A percentile compares a stretch with the other conserved stretches of the same genome.
These are phyloP conservation scores for Pseudogymnoascus sp. DNA, from an alignment of 2,329 filamentous ascomycete genomes.

Conservation along the genomic window DNA sequence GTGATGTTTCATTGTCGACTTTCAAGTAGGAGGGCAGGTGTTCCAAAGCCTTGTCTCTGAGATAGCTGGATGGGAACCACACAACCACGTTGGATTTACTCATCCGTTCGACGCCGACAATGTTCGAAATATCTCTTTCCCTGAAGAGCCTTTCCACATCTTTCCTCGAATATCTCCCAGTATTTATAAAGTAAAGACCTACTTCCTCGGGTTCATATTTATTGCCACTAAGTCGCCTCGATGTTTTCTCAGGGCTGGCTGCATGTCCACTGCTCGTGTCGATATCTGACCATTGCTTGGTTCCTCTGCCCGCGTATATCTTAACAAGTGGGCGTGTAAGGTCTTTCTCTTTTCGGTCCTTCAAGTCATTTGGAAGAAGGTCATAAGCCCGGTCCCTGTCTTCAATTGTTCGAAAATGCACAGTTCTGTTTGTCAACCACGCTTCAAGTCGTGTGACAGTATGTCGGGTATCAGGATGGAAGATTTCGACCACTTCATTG, in stretches of 20 bases:
- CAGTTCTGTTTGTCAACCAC: constrained; percentile 4
- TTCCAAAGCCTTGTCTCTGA: not conserved
- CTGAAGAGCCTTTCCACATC: not conserved
- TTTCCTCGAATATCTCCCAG: not conserved
- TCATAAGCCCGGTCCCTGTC: not conserved
- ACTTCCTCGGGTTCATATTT: not conserved
- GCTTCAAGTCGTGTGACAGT: not conserved
- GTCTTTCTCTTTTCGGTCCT: not conserved
- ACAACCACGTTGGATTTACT: not conserved
- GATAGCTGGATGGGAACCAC: not conserved
- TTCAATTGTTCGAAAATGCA: not conserved
- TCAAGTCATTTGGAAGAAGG: not conserved
- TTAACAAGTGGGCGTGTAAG: not conserved
- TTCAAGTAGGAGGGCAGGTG: not conserved
- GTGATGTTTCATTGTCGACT: not conserved
- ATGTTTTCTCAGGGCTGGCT: not conserved
- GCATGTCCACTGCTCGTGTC: not conserved
- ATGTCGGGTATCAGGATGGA: not conserved
- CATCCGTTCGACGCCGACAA: not conserved
- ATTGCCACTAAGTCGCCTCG: not conserved
- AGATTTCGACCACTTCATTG: not conserved
- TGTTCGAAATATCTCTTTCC: not conserved
- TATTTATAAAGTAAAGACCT: constrained; percentile 3
- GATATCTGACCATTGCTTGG: not conserved
- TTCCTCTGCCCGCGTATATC: not conserved